Base-by-base conservation (phyloP, 2,329 filamentous ascomycete genomes). In the Ceratocystis lukuohia region DNA sequence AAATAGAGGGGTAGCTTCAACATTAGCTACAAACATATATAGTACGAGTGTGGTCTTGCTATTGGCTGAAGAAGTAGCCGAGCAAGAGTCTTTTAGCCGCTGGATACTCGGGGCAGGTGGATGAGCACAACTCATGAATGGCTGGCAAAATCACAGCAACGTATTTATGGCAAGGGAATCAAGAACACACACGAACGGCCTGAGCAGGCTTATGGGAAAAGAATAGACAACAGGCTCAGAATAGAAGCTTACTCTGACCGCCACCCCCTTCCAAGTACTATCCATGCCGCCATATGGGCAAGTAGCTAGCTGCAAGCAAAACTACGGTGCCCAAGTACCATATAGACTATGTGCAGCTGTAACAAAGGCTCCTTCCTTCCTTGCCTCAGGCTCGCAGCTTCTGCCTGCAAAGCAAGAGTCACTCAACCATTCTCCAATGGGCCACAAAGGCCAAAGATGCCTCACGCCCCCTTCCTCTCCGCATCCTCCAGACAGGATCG, bases 21-120 rank as follows among this genome's bases (percentile, higher is more conserved):
- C 6, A 5, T 30, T 8, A 17, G 53, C 53, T 5, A 33, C 17
- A 17, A 59, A 37, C 28, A 33, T 30, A 33, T 30, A 37, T 7
- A n/a, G 25, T 28, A 33, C 53, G 7, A 20, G 15, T 15, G 22
- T n/a, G 25, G n/a, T 30, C 3, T 17, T 59, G 53, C 33, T 59
- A 59, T 59, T 59, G 53, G 53, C 28, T 59, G 53, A 25, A n/a
- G 53, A 37, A n/a, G 28, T n/a, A 59, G 53, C 53, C 28, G 53
- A 33, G 53, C 6, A 33, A 22, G 15, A 59, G 53, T 33, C 3
- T 7, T 33, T 17, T 59, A 59, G 28, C 53, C 53, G 53, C 53
- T 20, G 7, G n/a, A 59, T 6, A 59, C 12, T 30, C 7, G 15
- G 53, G 12, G 33, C 22, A 59, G 12, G 6, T 53, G 20, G 48